Evolutionary conservation across 169 alveolate species (phyloP), one percentile per base, ranked within the genome.

Genomic region (Plasmodium adleri): DNA sequence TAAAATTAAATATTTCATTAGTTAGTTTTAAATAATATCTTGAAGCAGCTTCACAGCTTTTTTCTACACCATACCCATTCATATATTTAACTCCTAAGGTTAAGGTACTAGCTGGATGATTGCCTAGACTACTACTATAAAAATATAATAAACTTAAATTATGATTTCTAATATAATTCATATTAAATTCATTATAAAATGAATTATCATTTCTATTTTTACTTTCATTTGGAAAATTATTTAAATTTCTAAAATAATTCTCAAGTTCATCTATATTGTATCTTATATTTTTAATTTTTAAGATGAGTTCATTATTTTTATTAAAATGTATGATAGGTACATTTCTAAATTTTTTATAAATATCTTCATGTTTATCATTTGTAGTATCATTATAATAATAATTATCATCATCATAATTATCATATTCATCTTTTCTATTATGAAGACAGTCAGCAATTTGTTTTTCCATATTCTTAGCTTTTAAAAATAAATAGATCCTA

Each of bases 121-220:
- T 80, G n/a, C 73, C 90, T 59, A 80, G 39, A 54, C 80, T 80
- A 54, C 90, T 80, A 80, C 90, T 80, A 71, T 80, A 80, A 26
- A 17, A 54, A 47, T 80, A 80, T 56, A 80, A 54, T 59, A 80
- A 80, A 32, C 90, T 80, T 47, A 80, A 54, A 17, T 32, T 43
- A 80, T 67, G 72, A 66, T 80, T 80, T 50, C 72, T 1, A 0
- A 39, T 47, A 15, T 32, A 67, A 17, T 80, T 1, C 66, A 76
- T 49, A 22, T 50, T 76, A 7, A 22, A 47, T n/a, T n/a, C 24
- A 39, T 67, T 66, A 17, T 67, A 66, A 6, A 28, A 39, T 3
- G 50, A 54, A 59, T n/a, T 26, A 80, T 80, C 80, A 15, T 47
- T 56, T 17, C 7, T 17, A 13, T 52, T 52, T 13, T 52, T n/a